A percentile compares a stretch with the other conserved stretches of the same genome.
These are phyloP conservation scores for Candida corydali DNA, from an alignment of 805 yeast genomes.

Conservation along the genomic window DNA sequence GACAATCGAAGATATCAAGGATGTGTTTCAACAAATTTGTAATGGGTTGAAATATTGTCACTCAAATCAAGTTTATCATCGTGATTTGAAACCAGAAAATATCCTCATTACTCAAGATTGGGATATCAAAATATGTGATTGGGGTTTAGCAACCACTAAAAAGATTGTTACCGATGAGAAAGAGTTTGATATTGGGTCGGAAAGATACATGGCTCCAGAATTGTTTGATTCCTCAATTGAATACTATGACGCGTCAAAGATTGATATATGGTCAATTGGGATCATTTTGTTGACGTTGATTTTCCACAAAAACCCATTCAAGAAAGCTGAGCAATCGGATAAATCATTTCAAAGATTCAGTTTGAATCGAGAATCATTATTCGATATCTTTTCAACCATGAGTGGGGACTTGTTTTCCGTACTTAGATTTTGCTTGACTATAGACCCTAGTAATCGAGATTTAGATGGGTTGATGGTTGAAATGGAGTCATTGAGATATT, in stretches of 20 bases:
- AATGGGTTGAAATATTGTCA: slow-evolving; percentile 52
- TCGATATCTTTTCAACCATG: slow-evolving; percentile 89
- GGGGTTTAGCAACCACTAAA: slow-evolving; percentile 55
- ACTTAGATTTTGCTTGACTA: slow-evolving; percentile 67
- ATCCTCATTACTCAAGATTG: slow-evolving; percentile 51
- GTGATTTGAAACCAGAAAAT: slow-evolving; percentile 58
- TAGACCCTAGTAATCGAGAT: slow-evolving; percentile 85
- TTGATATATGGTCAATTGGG: slow-evolving; percentile 89
- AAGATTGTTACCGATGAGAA: slow-evolving; percentile 50
- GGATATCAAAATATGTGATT: slow-evolving; percentile 55
- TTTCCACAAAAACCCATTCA: slow-evolving; percentile 87
- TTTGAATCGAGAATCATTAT: slow-evolving; percentile 79
- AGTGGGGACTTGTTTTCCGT: slow-evolving; percentile 84
- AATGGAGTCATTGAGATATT: slow-evolving; percentile 53
- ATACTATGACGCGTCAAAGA: slow-evolving; percentile 72
- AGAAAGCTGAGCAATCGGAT: slow-evolving; percentile 74
- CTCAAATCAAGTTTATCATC: slow-evolving; percentile 44
- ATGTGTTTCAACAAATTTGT: slow-evolving; percentile 48
- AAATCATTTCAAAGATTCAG: slow-evolving; percentile 83
- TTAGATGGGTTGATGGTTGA: slow-evolving; percentile 58
- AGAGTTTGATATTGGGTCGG: slow-evolving; percentile 80
- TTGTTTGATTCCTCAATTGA: slow-evolving; percentile 59
- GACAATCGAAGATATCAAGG: slow-evolving; percentile 51
- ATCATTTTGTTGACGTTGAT: slow-evolving; percentile 76
- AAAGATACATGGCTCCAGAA: slow-evolving; percentile 94